A percentile compares a stretch with the other conserved stretches of the same genome.
Evolutionary conservation across 495 filamentous ascomycete species (phyloP).

Genomic region (Podospora pseudoanserina): DNA sequence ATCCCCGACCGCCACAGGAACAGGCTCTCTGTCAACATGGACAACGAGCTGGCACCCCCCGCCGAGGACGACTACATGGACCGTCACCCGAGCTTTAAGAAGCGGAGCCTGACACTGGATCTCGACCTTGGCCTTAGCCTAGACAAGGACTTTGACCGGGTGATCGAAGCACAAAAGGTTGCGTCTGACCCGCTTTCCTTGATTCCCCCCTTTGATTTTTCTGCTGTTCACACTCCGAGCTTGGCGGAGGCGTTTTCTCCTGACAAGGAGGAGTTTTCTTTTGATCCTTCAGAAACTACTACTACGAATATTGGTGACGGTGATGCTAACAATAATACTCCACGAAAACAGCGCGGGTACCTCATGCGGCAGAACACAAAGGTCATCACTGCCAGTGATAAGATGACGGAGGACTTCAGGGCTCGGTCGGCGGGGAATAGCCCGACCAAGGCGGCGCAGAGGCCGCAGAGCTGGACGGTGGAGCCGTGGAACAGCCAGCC

Average conservation of each 20-base stretch:
- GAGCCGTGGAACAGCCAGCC: slow-evolving; percentile 90
- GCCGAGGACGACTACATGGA: slow-evolving; percentile 40
- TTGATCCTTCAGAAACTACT: slow-evolving; percentile 8
- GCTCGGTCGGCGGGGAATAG: slow-evolving; percentile 65
- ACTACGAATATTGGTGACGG: slow-evolving; percentile 3
- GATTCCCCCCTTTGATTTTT: slow-evolving; percentile 29
- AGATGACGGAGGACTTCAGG: slow-evolving; percentile 47
- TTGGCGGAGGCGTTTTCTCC: slow-evolving; percentile 8
- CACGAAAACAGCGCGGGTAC: slow-evolving; percentile 82
- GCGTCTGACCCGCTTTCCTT: slow-evolving; percentile 51
- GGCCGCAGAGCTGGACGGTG: slow-evolving; percentile 86
- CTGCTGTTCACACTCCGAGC: slow-evolving; percentile 21
- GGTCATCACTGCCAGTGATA: slow-evolving; percentile 82
- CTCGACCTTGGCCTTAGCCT: slow-evolving; percentile 80
- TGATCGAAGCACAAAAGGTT: slow-evolving; percentile 99
- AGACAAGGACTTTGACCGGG: slow-evolving; percentile 87
- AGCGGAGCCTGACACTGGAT: slow-evolving; percentile 63
- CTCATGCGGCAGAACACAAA: slow-evolving; percentile 99
- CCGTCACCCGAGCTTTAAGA: slow-evolving; percentile 56
- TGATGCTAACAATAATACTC: slow-evolving; percentile 54
- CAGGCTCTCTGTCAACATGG: slow-evolving; percentile 46
- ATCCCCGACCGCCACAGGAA: slow-evolving; percentile 58
- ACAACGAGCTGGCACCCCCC: slow-evolving; percentile 26
- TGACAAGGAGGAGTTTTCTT: not conserved
- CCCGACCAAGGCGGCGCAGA: slow-evolving; percentile 61